These are phyloP conservation scores for Xylaria intraflava DNA, from an alignment of 495 filamentous ascomycete genomes.

Conservation along the genomic window DNA sequence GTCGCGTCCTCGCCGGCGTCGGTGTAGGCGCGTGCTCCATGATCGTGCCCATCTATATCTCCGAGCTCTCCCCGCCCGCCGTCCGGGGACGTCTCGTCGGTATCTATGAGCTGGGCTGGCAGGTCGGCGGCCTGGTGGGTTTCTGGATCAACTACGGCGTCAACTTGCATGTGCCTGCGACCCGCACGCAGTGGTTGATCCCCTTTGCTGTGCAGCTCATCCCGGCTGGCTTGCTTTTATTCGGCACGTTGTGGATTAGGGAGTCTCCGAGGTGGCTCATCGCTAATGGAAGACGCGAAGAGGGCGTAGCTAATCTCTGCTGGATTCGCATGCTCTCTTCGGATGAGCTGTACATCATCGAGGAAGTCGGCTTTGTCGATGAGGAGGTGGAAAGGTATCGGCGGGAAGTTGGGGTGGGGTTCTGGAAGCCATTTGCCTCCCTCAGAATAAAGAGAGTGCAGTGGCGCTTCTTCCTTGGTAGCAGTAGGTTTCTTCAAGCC, in stretches of 20 bases:
- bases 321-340: slow-evolving; percentile 10
- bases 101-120: slow-evolving; percentile 68
- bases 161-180: slow-evolving; percentile 31
- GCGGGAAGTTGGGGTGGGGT: slow-evolving; percentile 51
- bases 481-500: slow-evolving; percentile 27
- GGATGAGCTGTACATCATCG: slow-evolving; percentile 16
- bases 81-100: slow-evolving; percentile 51
- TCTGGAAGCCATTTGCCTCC: slow-evolving; percentile 62
- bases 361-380: slow-evolving; percentile 31
- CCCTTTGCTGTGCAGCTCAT: slow-evolving; percentile 53
- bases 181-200: slow-evolving; percentile 48
- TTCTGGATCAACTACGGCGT: slow-evolving; percentile 51
- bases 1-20: slow-evolving; percentile 47
- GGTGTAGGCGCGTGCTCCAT: slow-evolving; percentile 48
- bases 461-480: slow-evolving; percentile 61
- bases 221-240: slow-evolving; percentile 54
- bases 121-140: slow-evolving; percentile 55
- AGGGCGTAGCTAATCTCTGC: slow-evolving; percentile 8
- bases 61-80: slow-evolving; percentile 49
- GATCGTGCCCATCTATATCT: slow-evolving; percentile 53
- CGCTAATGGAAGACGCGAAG: slow-evolving; percentile 22
- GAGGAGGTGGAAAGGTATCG: slow-evolving; percentile 44
- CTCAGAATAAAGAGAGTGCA: slow-evolving; percentile 42
- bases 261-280: slow-evolving; percentile 45
- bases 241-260: slow-evolving; percentile 45